Evolutionary conservation across 352 stramenopile species (phyloP).

Genomic region (Phytophthora sp.): DNA sequence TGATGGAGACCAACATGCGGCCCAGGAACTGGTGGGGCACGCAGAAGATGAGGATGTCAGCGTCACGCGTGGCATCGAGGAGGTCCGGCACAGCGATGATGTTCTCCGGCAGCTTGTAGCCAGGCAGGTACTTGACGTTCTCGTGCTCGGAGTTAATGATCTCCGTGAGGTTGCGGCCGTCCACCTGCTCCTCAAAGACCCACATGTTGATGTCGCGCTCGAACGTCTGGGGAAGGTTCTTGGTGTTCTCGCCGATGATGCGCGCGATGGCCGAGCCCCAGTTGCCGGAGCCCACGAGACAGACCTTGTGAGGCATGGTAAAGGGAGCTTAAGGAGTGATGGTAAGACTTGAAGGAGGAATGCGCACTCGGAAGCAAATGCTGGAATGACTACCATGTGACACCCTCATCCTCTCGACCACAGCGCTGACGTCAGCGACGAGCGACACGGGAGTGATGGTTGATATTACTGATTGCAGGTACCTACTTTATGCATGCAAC

Average conservation of each 20-base stretch:
- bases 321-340: background rate
- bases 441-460: conserved; percentile 8
- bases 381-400: conserved; percentile 28
- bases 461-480: conserved; percentile 19
- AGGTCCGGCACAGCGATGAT: conserved; percentile 94
- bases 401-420: background rate
- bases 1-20: conserved; percentile 90
- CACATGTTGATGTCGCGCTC: conserved; percentile 95
- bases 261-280: conserved; percentile 84
- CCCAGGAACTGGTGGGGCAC: conserved; percentile 97
- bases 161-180: conserved; percentile 92
- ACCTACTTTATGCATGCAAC: background rate
- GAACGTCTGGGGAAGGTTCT: conserved; percentile 67
- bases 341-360: background rate
- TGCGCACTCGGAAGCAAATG: conserved; percentile 29
- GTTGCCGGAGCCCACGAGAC: conserved; percentile 82
- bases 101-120: conserved; percentile 94
- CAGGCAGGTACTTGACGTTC: conserved; percentile 95
- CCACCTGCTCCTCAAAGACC: conserved; percentile 94
- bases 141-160: conserved; percentile 97
- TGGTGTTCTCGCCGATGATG: conserved; percentile 85
- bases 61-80: conserved; percentile 85
- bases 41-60: conserved; percentile 96
- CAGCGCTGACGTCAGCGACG: conserved; percentile 27
- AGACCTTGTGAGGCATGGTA: conserved; percentile 69